These are phyloP conservation scores for Mortierella sp. DNA, from an alignment of 371 early-diverging fungal species.

Conservation along the genomic window DNA sequence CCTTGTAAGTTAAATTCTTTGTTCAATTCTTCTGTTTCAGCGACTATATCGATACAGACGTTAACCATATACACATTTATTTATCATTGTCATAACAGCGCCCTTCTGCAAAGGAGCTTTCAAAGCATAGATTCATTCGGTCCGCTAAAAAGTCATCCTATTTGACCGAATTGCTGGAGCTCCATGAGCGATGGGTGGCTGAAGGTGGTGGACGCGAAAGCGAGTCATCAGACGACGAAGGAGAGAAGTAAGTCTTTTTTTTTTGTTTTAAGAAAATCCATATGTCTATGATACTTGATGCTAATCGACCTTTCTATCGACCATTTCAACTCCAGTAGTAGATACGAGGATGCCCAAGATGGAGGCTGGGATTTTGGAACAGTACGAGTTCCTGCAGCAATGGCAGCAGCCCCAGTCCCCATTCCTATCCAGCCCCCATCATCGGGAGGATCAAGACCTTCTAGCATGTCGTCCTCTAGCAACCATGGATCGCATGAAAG, in stretches of 20 bases:
- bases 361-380: conserved; percentile 70
- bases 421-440: conserved; percentile 10
- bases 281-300: background rate
- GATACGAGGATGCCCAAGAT: conserved; percentile 59
- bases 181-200: conserved; percentile 83
- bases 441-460: conserved; percentile 24
- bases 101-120: conserved; percentile 92
- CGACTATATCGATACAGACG: background rate
- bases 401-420: background rate
- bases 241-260: conserved; percentile 44
- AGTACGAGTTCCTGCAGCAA: conserved; percentile 55
- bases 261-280: background rate
- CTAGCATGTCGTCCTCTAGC: conserved; percentile 31
- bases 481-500: conserved; percentile 16
- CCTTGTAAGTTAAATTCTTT: conserved; percentile 59
- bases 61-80: background rate
- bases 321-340: conserved; percentile 42
- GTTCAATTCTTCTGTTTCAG: background rate
- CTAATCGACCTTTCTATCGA: background rate
- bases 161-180: conserved; percentile 87
- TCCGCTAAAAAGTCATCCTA: conserved; percentile 85
- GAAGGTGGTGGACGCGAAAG: conserved; percentile 64
- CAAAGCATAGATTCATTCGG: conserved; percentile 93
- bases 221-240: conserved; percentile 72
- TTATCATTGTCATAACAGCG: conserved; percentile 64